Evolutionary conservation across 148 eudicot species (phyloP), one percentile per base, ranked within the genome.

Genomic region (Chenopodium album): DNA sequence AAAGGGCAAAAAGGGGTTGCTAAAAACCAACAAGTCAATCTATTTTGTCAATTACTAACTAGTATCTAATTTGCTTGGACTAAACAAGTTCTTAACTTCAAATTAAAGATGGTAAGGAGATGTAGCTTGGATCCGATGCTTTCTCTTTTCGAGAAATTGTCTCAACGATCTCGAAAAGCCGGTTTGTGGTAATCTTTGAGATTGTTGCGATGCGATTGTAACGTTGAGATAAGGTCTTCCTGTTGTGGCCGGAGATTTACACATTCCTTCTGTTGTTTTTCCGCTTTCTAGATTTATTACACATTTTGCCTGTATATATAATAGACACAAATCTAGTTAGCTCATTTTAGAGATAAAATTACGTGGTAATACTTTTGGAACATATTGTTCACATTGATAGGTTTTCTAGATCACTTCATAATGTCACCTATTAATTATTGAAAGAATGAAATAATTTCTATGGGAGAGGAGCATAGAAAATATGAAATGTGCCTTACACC

Each of bases 81-180:
- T 62, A 22, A 56, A 12, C 17, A 12, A 62, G 66, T 5, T 20
- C 26, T 62, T 5, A 62, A 62, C 2, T 20, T 62, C 9, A 22
- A 7, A 22, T 9, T 23, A 48, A 47, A 5, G 54, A 46, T 48
- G 29, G 60, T 73, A 73, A 48, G 76, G 76, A 47, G 76, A 44
- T 3, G 76, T 73, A 6, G 76, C 76, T 48, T 73, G 76, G 5
- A 73, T 48, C 6, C 76, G 26, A 48, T 48, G 19, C 60, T 73
- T 48, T 48, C 76, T 60, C 76, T 73, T 73, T 54, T 73, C 76
- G 1, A 73, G 34, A 73, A 73, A 73, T 73, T 73, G 76, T 12
- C 59, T 34, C 20, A 73, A 48, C 12, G 76, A 73, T 73, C 20
- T 73, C 20, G 60, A 47, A 11, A 47, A 60, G 48, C 52, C 62